phyloP scores from a whole-genome alignment of 225 moss, liverwort and hornwort species.

The Straminergon stramineum region DNA sequence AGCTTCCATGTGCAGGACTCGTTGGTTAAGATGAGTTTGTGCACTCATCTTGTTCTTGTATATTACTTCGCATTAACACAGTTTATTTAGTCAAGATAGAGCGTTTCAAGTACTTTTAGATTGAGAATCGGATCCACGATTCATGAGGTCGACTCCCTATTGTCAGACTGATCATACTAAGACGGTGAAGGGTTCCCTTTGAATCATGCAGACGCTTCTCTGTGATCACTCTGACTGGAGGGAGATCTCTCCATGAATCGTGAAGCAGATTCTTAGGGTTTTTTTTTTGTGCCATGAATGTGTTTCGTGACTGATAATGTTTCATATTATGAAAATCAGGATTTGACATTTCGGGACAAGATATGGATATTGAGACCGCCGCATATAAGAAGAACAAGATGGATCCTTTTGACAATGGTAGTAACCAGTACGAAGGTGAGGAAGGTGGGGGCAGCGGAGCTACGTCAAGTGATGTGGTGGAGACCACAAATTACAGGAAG shows the following conservation, averaged over 20 bases:
- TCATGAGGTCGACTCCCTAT: neutral
- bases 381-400: conserved; percentile 38
- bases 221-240: neutral
- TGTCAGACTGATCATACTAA: neutral
- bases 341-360: conserved; percentile 49
- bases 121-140: too few species aligned
- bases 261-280: neutral
- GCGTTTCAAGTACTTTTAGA: neutral
- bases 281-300: neutral
- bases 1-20: neutral
- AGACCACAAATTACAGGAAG: conserved; percentile 44
- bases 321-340: conserved; percentile 2
- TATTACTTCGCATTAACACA: neutral
- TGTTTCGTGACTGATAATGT: neutral
- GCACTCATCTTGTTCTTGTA: neutral
- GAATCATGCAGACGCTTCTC: neutral
- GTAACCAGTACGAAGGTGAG: conserved; percentile 37
- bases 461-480: conserved; percentile 10
- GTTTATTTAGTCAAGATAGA: neutral
- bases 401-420: conserved; percentile 61
- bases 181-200: neutral
- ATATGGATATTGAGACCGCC: conserved; percentile 61
- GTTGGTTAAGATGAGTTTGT: neutral
- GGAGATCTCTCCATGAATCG: neutral
- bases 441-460: conserved; percentile 33